Evolutionary conservation across 225 moss, liverwort and hornwort species (phyloP).

Genomic region (Rhytidiadelphus loreus): DNA sequence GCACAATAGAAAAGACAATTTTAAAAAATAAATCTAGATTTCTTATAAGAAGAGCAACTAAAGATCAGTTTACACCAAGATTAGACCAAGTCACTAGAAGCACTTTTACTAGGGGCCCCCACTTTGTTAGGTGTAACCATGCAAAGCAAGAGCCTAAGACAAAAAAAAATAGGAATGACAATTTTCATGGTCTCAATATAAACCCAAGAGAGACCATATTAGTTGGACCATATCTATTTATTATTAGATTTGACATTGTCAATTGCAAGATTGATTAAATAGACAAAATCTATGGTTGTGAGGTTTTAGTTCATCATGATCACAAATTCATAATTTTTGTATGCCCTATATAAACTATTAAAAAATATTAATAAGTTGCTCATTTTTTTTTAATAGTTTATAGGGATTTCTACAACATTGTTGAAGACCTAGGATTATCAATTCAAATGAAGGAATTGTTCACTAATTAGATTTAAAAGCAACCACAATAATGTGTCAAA

Average conservation of each 20-base stretch:
- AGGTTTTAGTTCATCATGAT: accelerated
- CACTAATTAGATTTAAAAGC: background rate
- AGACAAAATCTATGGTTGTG: background rate
- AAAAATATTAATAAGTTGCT: too few species aligned
- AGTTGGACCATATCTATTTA: background rate
- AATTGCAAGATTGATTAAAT: background rate
- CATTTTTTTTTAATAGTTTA: background rate
- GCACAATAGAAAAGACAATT: background rate
- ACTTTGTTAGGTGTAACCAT: background rate
- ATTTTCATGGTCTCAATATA: accelerated
- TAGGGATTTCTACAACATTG: accelerated
- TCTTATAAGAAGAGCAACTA: background rate
- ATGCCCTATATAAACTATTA: too few species aligned
- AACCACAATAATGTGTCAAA: background rate
- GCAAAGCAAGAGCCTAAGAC: accelerated
- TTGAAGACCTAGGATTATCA: background rate
- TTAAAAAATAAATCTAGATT: background rate
- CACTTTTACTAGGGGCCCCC: accelerated
- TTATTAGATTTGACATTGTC: accelerated
- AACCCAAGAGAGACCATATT: background rate
- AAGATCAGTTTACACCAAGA: accelerated
- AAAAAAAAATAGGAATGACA: background rate
- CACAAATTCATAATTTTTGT: too few species aligned
- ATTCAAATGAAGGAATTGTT: background rate
- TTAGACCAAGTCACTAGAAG: too few species aligned